Percentiles rank a stretch among this genome's conserved stretches.
Evolutionary conservation across 2,329 filamentous ascomycete genomes (phyloP).

Genomic region (Nigrospora sphaerica): DNA sequence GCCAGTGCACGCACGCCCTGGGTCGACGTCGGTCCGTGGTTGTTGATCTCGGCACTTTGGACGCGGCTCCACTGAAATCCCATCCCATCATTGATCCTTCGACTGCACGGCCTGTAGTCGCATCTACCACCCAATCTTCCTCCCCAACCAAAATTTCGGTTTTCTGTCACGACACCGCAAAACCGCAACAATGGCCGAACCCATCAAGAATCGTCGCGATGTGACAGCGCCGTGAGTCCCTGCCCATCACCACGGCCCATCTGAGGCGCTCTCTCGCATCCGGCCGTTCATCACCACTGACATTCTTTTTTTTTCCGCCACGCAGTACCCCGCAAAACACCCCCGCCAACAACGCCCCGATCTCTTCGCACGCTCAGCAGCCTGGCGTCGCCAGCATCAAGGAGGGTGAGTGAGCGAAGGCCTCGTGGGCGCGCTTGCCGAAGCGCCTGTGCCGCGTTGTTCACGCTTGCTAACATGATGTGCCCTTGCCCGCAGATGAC

Average conservation of each 20-base stretch:
- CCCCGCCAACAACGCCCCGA: conserved; percentile 88
- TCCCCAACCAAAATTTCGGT: conserved; percentile 10
- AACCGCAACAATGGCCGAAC: conserved; percentile 49
- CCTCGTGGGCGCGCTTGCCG: neutral
- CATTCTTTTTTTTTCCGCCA: conserved; percentile 2
- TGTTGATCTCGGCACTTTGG: neutral
- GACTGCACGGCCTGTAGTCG: conserved; percentile 1
- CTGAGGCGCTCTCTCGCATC: too few relatives aligned
- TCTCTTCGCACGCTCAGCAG: conserved; percentile 95
- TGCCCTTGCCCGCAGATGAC: conserved; percentile 59
- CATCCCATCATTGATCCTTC: neutral
- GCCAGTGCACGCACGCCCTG: too few relatives aligned
- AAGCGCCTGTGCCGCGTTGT: too few relatives aligned
- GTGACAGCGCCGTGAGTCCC: conserved; percentile 50
- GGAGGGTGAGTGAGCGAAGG: conserved; percentile 65
- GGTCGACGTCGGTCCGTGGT: neutral
- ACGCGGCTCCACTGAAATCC: too few relatives aligned
- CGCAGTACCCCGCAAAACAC: conserved; percentile 96
- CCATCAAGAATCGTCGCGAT: conserved; percentile 58
- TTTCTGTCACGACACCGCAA: conserved; percentile 12
- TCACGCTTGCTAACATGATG: conserved; percentile 10
- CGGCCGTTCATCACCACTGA: too few relatives aligned
- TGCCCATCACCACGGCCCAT: neutral
- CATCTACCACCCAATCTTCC: conserved; percentile 2
- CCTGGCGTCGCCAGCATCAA: conserved; percentile 92